Evolutionary conservation across 805 yeast species (phyloP), one percentile per base, ranked within the genome.

Genomic region (Metschnikowia corniflorae): DNA sequence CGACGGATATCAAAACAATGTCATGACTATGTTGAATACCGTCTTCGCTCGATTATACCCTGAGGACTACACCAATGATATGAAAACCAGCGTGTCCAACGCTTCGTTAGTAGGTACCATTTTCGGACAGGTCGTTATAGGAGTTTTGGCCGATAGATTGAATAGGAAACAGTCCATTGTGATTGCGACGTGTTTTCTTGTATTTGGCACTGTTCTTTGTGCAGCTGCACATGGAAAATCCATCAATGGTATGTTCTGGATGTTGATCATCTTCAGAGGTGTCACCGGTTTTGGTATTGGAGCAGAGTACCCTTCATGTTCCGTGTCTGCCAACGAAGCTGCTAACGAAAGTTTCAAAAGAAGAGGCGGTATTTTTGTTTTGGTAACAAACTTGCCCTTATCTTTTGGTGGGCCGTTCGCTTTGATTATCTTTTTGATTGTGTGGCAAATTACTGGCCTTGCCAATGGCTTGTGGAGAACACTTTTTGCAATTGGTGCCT

Each of bases 371-470:
- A 67, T 73, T 15, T 80, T 82, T 50, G 71, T 75, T 22, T 47
- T 84, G 56, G 82, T 79, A 21, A 82, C 91, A 13, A 84, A 84
- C 55, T 63, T 84, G 32, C 93, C 91, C 2, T 61, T 84, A 27
- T 70, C 84, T 3, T 67, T 83, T 26, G 93, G 94, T 33, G 87
- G 87, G 4, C 91, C 91, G n/a, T 76, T 84, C 54, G 84, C 86
- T 12, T 56, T 80, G 33, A 70, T 72, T 32, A 68, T 83, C 24
- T 84, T 83, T 52, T 65, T 84, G 50, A 80, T 84, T 48, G 87
- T 83, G 8, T 71, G 75, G 60, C 68, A 71, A 35, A 80, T 81
- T 31, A 74, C 81, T 21, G 49, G 51, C 7, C 62, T 62, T 7
- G 43, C 60, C 12, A 74, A 71, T 44, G 80, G 80, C 2, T 58